Percentiles rank a stretch among this genome's conserved stretches.
These are phyloP conservation scores for Chlorella sp. DNA, from an alignment of 139 green algal species.

Conservation along the genomic window DNA sequence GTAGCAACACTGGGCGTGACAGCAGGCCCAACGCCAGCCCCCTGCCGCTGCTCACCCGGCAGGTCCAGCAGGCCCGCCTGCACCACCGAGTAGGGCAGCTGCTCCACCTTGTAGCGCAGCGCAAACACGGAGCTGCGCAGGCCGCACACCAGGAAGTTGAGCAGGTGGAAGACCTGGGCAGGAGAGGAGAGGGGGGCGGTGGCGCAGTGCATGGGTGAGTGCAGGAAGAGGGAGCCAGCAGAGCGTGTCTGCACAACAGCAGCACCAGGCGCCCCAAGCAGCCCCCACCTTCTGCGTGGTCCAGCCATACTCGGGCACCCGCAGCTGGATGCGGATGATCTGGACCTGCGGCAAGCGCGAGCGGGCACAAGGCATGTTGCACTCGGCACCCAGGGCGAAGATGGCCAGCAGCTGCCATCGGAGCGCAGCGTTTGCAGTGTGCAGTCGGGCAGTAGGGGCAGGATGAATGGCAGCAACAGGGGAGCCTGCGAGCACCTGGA, in stretches of 20 bases:
- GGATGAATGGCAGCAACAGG: too few relatives aligned
- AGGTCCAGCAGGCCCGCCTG: slow-evolving; percentile 88
- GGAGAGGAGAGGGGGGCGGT: too few relatives aligned
- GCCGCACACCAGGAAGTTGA: slow-evolving; percentile 91
- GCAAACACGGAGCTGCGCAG: slow-evolving; percentile 86
- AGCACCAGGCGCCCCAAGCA: too few relatives aligned
- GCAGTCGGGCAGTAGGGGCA: background rate
- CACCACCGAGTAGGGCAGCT: slow-evolving; percentile 36
- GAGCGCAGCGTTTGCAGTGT: background rate
- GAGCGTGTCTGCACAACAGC: too few relatives aligned
- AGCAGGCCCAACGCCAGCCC: background rate
- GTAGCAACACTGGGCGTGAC: too few relatives aligned
- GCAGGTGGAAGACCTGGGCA: slow-evolving; percentile 85
- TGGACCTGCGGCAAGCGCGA: slow-evolving; percentile 77
- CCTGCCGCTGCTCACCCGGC: slow-evolving; percentile 58
- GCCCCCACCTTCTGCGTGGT: slow-evolving; percentile 97
- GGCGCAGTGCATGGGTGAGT: too few relatives aligned
- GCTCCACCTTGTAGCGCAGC: slow-evolving; percentile 65
- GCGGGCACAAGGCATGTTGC: too few relatives aligned
- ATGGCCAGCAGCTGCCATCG: background rate
- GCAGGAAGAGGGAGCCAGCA: too few relatives aligned
- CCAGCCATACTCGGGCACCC: slow-evolving; percentile 98
- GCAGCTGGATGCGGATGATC: slow-evolving; percentile 89
- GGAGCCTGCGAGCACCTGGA: too few relatives aligned
- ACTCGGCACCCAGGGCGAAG: too few relatives aligned